phyloP scores from a whole-genome alignment of 106 monocot genomes.

The Allium fistulosum region DNA sequence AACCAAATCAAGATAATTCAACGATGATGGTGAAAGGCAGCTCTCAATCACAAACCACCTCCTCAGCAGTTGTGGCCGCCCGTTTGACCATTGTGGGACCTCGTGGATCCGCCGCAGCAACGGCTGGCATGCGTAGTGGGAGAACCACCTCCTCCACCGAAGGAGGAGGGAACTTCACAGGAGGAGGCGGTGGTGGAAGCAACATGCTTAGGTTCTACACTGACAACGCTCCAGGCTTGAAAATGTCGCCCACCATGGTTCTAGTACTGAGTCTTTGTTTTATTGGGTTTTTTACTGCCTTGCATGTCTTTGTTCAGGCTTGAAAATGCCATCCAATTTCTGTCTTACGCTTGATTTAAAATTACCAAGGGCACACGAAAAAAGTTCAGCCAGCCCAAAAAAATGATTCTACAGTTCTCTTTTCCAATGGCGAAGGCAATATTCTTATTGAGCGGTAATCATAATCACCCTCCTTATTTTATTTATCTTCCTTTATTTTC shows the following conservation, averaged over 20 bases:
- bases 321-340: too few relatives aligned
- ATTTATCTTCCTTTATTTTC: too few relatives aligned
- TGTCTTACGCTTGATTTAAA: too few relatives aligned
- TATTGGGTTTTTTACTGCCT: constrained; percentile 84
- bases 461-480: neutral
- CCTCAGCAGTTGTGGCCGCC: constrained; percentile 16
- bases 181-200: constrained; percentile 13
- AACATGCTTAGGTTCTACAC: constrained; percentile 96
- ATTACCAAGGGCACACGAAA: too few relatives aligned
- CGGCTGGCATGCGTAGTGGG: constrained; percentile 55
- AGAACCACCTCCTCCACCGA: constrained; percentile 4
- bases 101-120: constrained; percentile 45
- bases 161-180: constrained; percentile 8
- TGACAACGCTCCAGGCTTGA: constrained; percentile 85
- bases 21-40: too few relatives aligned
- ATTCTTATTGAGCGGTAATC: constrained; percentile 46
- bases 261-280: constrained; percentile 92
- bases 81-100: constrained; percentile 43
- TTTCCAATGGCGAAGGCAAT: constrained; percentile 46
- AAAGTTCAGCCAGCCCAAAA: too few relatives aligned
- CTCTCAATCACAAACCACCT: constrained; percentile 14
- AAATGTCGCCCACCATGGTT: constrained; percentile 85
- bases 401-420: constrained; percentile 43
- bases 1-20: too few relatives aligned
- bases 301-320: constrained; percentile 58